Conservation (phyloP, 495 filamentous ascomycete genomes). For the Penicillium silybi region DNA sequence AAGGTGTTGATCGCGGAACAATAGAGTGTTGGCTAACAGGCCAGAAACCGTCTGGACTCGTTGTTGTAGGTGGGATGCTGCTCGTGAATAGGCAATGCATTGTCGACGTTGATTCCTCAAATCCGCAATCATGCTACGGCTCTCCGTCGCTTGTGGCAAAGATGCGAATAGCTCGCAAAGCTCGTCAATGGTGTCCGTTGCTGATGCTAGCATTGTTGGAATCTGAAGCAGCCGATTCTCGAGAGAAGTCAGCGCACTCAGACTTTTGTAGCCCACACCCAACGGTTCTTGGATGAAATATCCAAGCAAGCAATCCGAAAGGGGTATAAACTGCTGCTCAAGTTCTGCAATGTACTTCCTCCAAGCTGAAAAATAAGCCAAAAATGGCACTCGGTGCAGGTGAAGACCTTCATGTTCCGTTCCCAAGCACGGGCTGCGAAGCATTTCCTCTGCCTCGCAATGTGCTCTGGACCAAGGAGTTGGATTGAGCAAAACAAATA, state of each 20-base stretch:
- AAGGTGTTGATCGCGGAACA: slow-evolving; percentile 34
- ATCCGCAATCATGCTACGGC: neutral
- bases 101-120: slow-evolving; percentile 3
- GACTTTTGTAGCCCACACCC: neutral
- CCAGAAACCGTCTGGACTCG: slow-evolving; percentile 29
- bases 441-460: slow-evolving; percentile 23
- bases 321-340: slow-evolving; percentile 30
- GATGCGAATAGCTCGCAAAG: slow-evolving; percentile 9
- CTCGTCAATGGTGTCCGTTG: slow-evolving; percentile 22
- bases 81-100: slow-evolving; percentile 22
- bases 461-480: slow-evolving; percentile 12
- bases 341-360: slow-evolving; percentile 33
- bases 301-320: slow-evolving; percentile 15
- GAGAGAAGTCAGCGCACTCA: slow-evolving; percentile 1
- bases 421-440: slow-evolving; percentile 5
- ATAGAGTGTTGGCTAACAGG: slow-evolving; percentile 34
- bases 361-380: slow-evolving; percentile 36
- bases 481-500: slow-evolving; percentile 37
- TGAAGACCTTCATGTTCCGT: slow-evolving; percentile 13
- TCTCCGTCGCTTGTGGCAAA: no score
- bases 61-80: slow-evolving; percentile 27
- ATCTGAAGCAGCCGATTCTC: slow-evolving; percentile 1
- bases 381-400: slow-evolving; percentile 35
- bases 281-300: slow-evolving; percentile 7
- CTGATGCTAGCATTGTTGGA: slow-evolving; percentile 17